Evolutionary conservation across 176 grass and related monocot genomes (phyloP), one percentile per base, ranked within the genome.

Genomic region (Saccharum officinarum): DNA sequence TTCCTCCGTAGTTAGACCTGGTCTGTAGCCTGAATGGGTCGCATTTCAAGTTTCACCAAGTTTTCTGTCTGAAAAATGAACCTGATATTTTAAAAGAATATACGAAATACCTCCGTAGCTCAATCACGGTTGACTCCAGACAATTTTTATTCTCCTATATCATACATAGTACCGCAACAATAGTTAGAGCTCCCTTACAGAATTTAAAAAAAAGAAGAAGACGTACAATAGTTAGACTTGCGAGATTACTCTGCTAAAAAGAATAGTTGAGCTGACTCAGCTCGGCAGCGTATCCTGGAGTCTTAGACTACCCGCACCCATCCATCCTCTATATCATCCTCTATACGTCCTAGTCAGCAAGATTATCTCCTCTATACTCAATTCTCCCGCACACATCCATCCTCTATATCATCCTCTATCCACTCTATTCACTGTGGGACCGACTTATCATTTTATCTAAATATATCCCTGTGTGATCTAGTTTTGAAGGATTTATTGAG

Each of bases 201-300:
- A 55, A 18, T 54, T 54, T 28, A 28, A 28, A 28, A n/a, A n/a
- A 0, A 49, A 59, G 2, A 18, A 1, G 55, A 60, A 60, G 55
- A n/a, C 22, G 55, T 22, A 60, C 22, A 23, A 23, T 23, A 22
- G 54, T 75, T 69, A 2, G 31, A 54, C 15, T 4, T 71, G 36
- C 3, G 22, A 71, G 11, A 6, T 7, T 30, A 65, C 39, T 25
- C 5, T 23, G 17, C 47, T 10, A 57, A 67, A 87, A 75, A 75
- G 15, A 40, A 52, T 49, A 87, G 17, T 75, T 81, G 54, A 73
- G 76, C 54, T 72, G 31, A 23, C n/a, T 82, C 67, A 44, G 78
- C 36, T 18, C 15, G 42, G 22, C 26, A 73, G 2, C 25, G 40
- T 49, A 66, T 75, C 46, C n/a, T 59, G 66, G 49, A 3, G 34